Evolutionary conservation across 805 yeast genomes (phyloP).

Genomic region (Kazachstania taianensis): DNA sequence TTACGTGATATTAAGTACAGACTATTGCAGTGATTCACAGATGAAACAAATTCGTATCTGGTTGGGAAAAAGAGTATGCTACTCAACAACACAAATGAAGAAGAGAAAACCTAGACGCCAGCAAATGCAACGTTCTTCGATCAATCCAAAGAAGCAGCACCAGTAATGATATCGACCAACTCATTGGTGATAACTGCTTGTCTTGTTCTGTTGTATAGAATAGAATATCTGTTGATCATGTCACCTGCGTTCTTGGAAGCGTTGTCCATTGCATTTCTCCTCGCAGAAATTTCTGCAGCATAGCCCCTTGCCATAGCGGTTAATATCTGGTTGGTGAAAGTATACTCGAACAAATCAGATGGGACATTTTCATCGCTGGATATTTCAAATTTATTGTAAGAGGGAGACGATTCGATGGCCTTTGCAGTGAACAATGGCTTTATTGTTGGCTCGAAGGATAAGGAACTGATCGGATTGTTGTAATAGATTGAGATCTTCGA

Average conservation of each 20-base stretch:
- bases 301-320: constrained; percentile 96
- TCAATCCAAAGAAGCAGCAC: constrained; percentile 97
- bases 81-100: too few species aligned
- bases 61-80: too few species aligned
- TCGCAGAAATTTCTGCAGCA: constrained; percentile 94
- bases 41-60: too few species aligned
- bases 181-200: constrained; percentile 99
- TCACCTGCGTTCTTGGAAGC: constrained; percentile 99
- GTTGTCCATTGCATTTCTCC: constrained; percentile 99
- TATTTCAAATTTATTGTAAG: constrained; percentile 70
- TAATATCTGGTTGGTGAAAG: constrained; percentile 81
- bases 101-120: too few species aligned
- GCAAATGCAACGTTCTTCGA: neutral
- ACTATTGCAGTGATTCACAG: too few species aligned
- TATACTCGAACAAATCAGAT: constrained; percentile 70
- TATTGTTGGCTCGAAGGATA: constrained; percentile 77
- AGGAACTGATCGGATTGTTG: constrained; percentile 82
- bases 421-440: constrained; percentile 58
- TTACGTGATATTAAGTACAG: too few species aligned
- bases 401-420: constrained; percentile 75
- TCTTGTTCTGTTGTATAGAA: constrained; percentile 98
- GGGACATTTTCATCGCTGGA: constrained; percentile 62
- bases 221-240: constrained; percentile 92
- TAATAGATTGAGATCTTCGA: constrained; percentile 69
- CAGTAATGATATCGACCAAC: constrained; percentile 98